Evolutionary conservation across 2,329 filamentous ascomycete species (phyloP).

Genomic region (Aaosphaeria pasadenensis): DNA sequence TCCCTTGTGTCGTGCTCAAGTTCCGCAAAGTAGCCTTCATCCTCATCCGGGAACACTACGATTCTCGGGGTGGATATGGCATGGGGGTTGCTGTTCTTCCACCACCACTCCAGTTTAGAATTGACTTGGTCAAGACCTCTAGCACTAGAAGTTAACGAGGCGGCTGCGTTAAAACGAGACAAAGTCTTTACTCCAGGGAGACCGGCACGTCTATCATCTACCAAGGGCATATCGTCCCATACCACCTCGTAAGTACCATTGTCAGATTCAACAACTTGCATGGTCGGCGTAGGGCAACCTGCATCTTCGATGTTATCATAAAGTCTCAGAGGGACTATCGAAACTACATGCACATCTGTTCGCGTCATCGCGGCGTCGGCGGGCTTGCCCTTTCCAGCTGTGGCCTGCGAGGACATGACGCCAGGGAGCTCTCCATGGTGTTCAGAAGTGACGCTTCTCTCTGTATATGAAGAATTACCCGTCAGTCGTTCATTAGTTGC

Average conservation of each 20-base stretch:
- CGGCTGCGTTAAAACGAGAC: conserved; percentile 15
- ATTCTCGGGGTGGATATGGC: conserved; percentile 20
- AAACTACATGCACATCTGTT: conserved; percentile 34
- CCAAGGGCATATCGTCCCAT: conserved; percentile 25
- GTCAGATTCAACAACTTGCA: conserved; percentile 29
- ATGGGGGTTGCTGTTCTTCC: conserved; percentile 12
- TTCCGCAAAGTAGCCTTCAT: conserved; percentile 5
- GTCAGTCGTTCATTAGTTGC: not conserved
- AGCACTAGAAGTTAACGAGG: conserved; percentile 4
- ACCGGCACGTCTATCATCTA: conserved; percentile 4
- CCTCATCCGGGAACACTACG: conserved; percentile 26
- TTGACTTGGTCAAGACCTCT: conserved; percentile 27
- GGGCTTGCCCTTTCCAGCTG: conserved; percentile 15
- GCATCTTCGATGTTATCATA: not conserved
- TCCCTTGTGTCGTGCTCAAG: not conserved
- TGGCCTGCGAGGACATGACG: conserved; percentile 7
- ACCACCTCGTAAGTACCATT: conserved; percentile 26
- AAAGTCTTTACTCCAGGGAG: too few relatives aligned
- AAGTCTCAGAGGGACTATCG: conserved; percentile 16
- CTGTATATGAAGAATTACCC: not conserved
- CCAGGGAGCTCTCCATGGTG: not conserved
- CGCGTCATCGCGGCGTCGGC: conserved; percentile 28
- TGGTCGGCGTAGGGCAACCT: conserved; percentile 25
- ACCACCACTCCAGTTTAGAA: conserved; percentile 30
- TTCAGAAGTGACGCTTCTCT: not conserved